These are phyloP conservation scores for Schizopora paradoxa DNA, from an alignment of 1,284 basidiomycete species.

Conservation along the genomic window DNA sequence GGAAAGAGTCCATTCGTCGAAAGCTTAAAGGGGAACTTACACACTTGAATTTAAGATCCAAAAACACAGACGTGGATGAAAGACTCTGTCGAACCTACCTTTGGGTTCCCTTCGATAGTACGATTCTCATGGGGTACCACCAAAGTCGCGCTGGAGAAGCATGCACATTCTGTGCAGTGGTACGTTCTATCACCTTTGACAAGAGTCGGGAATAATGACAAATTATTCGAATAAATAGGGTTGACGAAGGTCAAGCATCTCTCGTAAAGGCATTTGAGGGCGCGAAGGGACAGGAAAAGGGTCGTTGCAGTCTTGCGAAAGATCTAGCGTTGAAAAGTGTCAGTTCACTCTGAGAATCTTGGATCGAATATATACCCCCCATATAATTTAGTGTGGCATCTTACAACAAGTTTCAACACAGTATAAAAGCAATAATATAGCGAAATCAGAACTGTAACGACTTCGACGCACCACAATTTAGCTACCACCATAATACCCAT, in stretches of 20 bases:
- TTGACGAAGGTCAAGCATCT: slow-evolving; percentile 74
- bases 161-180: slow-evolving; percentile 78
- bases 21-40: slow-evolving; percentile 11
- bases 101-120: slow-evolving; percentile 88
- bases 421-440: neutral
- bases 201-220: neutral
- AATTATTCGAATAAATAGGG: slow-evolving; percentile 45
- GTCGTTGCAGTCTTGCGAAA: slow-evolving; percentile 58
- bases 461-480: neutral
- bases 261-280: slow-evolving; percentile 70
- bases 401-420: neutral
- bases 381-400: slow-evolving; percentile 2
- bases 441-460: neutral
- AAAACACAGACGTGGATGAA: slow-evolving; percentile 88
- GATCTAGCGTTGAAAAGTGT: slow-evolving; percentile 72
- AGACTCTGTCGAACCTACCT: slow-evolving; percentile 76
- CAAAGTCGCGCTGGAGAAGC: slow-evolving; percentile 81
- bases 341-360: slow-evolving; percentile 31
- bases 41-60: slow-evolving; percentile 65
- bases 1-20: neutral
- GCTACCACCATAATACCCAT: slow-evolving; percentile 11
- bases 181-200: slow-evolving; percentile 30
- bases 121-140: slow-evolving; percentile 97
- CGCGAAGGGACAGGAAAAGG: slow-evolving; percentile 64
- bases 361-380: neutral